Evolutionary conservation across 2,329 filamentous ascomycete species (phyloP), one percentile per base, ranked within the genome.

Genomic region (Metarhizium album): DNA sequence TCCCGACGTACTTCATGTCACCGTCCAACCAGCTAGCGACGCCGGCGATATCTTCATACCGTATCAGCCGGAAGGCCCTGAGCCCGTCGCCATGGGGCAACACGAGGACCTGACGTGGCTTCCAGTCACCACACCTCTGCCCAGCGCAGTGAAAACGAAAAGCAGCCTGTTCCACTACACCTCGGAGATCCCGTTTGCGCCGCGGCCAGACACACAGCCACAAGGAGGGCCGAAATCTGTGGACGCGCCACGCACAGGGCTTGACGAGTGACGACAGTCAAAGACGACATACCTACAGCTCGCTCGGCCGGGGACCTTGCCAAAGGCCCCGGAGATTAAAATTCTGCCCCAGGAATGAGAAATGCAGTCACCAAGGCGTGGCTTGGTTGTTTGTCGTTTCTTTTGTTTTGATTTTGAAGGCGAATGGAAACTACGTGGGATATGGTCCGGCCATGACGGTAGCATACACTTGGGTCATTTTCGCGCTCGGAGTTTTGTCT

Each of bases 31-130:
- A 16, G 57, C 54, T 37, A 55, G 52, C 23, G 60, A 64, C 42
- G 43, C 50, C 3, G 47, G 55, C 2, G 70, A 75, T 47, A 58
- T 74, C 22, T 81, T 81, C 53, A 67, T 81, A 23, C 70, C 70
- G 0, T 80, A 80, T 54, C 74, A 80, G 52, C 76, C 78, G 0
- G 71, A 77, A n/a, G 78, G 77, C 0, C 73, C 75, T 1, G 53
- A 65, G 0, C 68, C 76, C 0, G 60, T 64, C 3, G 48, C 70
- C 1, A 54, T 72, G 16, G 57, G 64, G 6, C 64, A 64, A 31
- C 61, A 67, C 29, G 70, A 72, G 53, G 63, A 69, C 4, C 62
- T 79, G 48, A 70, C 70, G 48, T 80, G 76, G 76, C 64, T 79
- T 23, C 73, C 69, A 14, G 58, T 54, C 2, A 56, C 58, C 8